Evolutionary conservation across 2,329 filamentous ascomycete genomes (phyloP).

Genomic region (Celoporthe dispersa): DNA sequence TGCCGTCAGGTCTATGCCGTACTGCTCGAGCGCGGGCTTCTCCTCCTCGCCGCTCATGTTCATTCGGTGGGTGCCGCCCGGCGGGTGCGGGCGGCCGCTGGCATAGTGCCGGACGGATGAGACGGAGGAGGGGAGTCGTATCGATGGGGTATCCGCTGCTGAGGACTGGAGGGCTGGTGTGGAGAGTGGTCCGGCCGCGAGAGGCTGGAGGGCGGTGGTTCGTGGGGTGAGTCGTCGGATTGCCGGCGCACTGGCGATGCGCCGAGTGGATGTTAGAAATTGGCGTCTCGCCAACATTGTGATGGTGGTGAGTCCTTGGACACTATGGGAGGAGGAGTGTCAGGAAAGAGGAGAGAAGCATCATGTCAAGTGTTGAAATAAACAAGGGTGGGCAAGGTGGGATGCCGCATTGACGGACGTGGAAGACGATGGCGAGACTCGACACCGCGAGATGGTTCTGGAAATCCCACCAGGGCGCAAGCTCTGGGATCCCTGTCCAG

Average conservation of each 20-base stretch:
- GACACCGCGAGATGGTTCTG: slow-evolving; percentile 25
- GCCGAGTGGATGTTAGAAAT: slow-evolving; percentile 42
- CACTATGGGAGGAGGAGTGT: not conserved
- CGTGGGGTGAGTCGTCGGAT: slow-evolving; percentile 34
- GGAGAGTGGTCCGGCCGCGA: not conserved
- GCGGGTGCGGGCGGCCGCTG: slow-evolving; percentile 79
- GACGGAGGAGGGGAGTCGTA: slow-evolving; percentile 42
- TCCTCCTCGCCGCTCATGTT: slow-evolving; percentile 76
- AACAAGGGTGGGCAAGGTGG: not conserved
- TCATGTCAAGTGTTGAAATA: not conserved
- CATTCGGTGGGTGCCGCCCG: slow-evolving; percentile 93
- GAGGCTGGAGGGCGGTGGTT: slow-evolving; percentile 29
- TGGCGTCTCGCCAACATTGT: slow-evolving; percentile 46
- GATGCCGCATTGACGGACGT: slow-evolving; percentile 2
- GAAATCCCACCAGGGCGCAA: slow-evolving; percentile 8
- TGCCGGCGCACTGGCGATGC: slow-evolving; percentile 38
- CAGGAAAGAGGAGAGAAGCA: not conserved
- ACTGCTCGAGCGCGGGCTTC: slow-evolving; percentile 89
- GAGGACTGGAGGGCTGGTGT: slow-evolving; percentile 7
- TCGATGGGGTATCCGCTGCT: slow-evolving; percentile 25
- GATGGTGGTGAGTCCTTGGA: slow-evolving; percentile 17
- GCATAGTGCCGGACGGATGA: slow-evolving; percentile 59
- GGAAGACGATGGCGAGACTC: slow-evolving; percentile 16
- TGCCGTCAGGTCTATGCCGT: slow-evolving; percentile 86
- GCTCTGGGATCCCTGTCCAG: not conserved